Conservation (phyloP, 306 rosid species). For the Sicyos edulis region DNA sequence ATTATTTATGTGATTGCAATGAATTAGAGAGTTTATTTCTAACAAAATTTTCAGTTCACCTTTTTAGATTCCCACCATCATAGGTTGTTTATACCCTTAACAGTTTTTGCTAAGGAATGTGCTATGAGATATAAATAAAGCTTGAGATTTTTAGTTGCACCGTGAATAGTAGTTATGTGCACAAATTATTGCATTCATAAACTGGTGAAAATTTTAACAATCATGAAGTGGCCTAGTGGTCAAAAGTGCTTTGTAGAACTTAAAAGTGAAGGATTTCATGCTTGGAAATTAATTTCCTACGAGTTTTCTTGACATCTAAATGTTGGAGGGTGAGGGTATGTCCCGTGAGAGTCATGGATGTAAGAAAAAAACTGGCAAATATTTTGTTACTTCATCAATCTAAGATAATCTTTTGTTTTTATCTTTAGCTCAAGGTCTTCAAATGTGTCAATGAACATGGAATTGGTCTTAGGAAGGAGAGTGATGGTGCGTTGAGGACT, state of each 20-base stretch:
- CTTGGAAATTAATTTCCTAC: too few species aligned
- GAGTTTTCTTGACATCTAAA: too few species aligned
- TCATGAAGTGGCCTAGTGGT: too few species aligned
- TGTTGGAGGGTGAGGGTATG: too few species aligned
- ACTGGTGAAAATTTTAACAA: not conserved
- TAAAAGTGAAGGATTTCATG: too few species aligned
- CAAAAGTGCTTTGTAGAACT: too few species aligned
- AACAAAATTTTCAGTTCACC: not conserved
- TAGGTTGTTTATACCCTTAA: not conserved
- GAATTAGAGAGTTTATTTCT: not conserved
- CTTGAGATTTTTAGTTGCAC: not conserved
- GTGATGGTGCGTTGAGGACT: slow-evolving; percentile 44
- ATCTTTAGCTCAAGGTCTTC: slow-evolving; percentile 45
- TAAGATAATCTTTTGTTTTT: slow-evolving; percentile 10
- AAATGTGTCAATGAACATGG: slow-evolving; percentile 45
- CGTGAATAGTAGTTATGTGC: not conserved
- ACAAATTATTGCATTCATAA: not conserved
- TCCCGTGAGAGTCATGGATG: too few species aligned
- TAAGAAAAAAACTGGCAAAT: too few species aligned
- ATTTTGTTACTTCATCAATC: not conserved
- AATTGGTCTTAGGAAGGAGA: slow-evolving; percentile 48
- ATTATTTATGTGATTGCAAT: not conserved
- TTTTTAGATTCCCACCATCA: not conserved
- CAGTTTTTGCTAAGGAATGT: not conserved
- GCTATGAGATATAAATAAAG: not conserved